Evolutionary conservation across 1,284 basidiomycete genomes (phyloP), one percentile per base, ranked within the genome.

Genomic region (Fomitopsis pinicola): DNA sequence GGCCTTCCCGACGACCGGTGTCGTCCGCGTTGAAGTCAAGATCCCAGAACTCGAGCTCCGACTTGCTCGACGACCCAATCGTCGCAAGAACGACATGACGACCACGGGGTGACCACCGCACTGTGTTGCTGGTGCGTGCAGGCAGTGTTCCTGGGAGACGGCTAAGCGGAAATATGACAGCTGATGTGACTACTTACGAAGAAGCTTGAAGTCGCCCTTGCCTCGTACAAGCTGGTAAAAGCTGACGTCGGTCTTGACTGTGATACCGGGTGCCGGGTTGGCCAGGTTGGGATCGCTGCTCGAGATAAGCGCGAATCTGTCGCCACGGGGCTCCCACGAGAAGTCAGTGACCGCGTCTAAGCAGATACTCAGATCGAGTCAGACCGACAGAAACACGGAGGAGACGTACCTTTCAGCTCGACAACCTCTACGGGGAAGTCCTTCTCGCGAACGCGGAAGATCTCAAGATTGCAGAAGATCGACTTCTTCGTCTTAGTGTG

Each of bases 401-500:
- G n/a, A 19, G 30, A 60, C 73, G 42, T 61, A 91, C 92, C 94
- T 84, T 98, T 99, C 65, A 97, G 84, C 76, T 98, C 97, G 62
- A 99, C 89, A 55, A 98, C 96, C 76, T 99, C 97, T 53, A 99
- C 96, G 1, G 97, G 97, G 77, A 89, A 95, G 76, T 98, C 94
- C 77, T 98, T 99, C 78, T 99, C 97, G 62, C 97, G 89, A 63
- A 98, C 88, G 62, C 96, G 88, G 85, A 99, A 99, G 66, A 99
- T 91, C 78, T 99, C 97, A 65, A 99, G 82, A 77, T 99, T 99
- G 79, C 96, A 97, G 81, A 96, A 99, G 59, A 94, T 95, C 12
- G 95, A 96, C 81, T 99, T 99, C 79, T 98, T 98, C 22, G 95
- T 97, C 82, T 99, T 99, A 52, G 97, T 98, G 76, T 98, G 96